Evolutionary conservation across 1,284 basidiomycete species (phyloP).

Genomic region (Trichosporon sp.): DNA sequence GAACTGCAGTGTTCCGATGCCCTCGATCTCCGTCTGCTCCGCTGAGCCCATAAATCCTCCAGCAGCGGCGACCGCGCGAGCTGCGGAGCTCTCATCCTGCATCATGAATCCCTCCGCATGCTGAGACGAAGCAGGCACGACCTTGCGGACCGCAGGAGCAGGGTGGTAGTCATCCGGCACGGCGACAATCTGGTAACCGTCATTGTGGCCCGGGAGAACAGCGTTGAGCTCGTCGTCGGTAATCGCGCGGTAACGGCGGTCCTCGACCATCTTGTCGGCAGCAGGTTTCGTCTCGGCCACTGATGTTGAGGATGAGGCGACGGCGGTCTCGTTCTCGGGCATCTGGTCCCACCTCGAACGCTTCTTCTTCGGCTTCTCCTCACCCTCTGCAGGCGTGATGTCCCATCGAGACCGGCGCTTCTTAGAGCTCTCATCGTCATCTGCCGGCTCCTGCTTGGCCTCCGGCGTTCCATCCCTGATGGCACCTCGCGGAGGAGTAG

Average conservation of each 20-base stretch:
- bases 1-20: slow-evolving; percentile 93
- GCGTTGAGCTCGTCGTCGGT: slow-evolving; percentile 93
- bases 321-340: slow-evolving; percentile 35
- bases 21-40: slow-evolving; percentile 96
- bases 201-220: slow-evolving; percentile 67
- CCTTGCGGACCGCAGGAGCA: slow-evolving; percentile 55
- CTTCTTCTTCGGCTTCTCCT: slow-evolving; percentile 71
- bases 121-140: slow-evolving; percentile 54
- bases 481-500: slow-evolving; percentile 31
- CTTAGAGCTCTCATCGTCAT: slow-evolving; percentile 62
- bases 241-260: slow-evolving; percentile 90
- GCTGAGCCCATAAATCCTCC: slow-evolving; percentile 78
- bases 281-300: slow-evolving; percentile 10
- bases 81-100: slow-evolving; percentile 86
- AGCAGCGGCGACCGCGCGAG: slow-evolving; percentile 76
- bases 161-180: slow-evolving; percentile 93
- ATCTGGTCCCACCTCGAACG: slow-evolving; percentile 54
- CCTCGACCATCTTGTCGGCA: slow-evolving; percentile 80
- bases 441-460: slow-evolving; percentile 43
- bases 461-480: slow-evolving; percentile 34
- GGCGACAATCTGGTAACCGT: slow-evolving; percentile 85
- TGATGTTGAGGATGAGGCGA: slow-evolving; percentile 53
- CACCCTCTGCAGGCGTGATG: slow-evolving; percentile 60
- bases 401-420: slow-evolving; percentile 97
- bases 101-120: slow-evolving; percentile 83